Evolutionary conservation across 495 filamentous ascomycete genomes (phyloP).

Genomic region (Cercophora newfieldiana): DNA sequence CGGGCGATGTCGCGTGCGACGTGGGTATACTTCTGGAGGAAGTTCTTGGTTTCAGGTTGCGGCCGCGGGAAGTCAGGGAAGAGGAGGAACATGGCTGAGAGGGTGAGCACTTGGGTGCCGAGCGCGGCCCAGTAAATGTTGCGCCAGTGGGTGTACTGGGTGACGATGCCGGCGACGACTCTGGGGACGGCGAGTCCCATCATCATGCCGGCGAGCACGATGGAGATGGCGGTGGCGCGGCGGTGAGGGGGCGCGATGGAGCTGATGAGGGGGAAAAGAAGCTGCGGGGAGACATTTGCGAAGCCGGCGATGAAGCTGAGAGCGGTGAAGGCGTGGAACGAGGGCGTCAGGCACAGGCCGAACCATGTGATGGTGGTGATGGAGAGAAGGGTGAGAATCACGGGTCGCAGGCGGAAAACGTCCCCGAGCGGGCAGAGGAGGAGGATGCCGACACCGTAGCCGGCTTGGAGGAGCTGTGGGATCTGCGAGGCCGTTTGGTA

Average conservation of each 20-base stretch:
- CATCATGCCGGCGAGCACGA: conserved; percentile 69
- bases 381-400: conserved; percentile 65
- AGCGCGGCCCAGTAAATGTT: conserved; percentile 75
- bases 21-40: conserved; percentile 56
- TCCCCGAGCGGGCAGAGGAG: conserved; percentile 78
- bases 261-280: conserved; percentile 77
- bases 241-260: conserved; percentile 67
- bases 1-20: conserved; percentile 62
- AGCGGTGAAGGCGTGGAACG: conserved; percentile 61
- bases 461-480: conserved; percentile 63
- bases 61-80: conserved; percentile 70
- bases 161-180: conserved; percentile 69
- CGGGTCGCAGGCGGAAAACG: conserved; percentile 63
- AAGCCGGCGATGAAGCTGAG: conserved; percentile 67
- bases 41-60: conserved; percentile 60
- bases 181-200: conserved; percentile 63
- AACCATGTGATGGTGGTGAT: conserved; percentile 61
- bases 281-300: conserved; percentile 74
- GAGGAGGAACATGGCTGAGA: conserved; percentile 63
- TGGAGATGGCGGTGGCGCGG: conserved; percentile 64
- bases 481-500: neutral
- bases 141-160: conserved; percentile 68
- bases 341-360: conserved; percentile 65
- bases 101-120: conserved; percentile 68
- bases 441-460: conserved; percentile 71